Percentiles rank a stretch among this genome's conserved stretches.
Conservation (phyloP, 1,284 basidiomycete genomes). For the Sporisorium graminicola region DNA sequence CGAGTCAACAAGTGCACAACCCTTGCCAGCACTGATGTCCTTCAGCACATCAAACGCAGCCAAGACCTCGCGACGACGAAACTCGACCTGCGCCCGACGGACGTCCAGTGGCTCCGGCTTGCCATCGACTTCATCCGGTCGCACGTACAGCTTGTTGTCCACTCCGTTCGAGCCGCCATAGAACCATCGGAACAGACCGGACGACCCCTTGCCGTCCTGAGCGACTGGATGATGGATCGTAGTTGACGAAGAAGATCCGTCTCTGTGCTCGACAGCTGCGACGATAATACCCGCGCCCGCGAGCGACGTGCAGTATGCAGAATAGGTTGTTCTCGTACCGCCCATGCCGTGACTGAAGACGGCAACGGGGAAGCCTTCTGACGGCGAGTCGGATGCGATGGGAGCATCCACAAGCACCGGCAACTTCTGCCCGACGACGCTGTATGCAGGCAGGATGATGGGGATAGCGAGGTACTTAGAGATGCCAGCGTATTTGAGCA, state of each 20-base stretch:
- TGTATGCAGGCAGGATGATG: slow-evolving; percentile 51
- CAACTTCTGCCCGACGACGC: slow-evolving; percentile 45
- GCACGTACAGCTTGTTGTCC: slow-evolving; percentile 51
- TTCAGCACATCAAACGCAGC: slow-evolving; percentile 46
- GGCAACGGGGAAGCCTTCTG: slow-evolving; percentile 47
- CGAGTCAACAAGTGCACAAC: slow-evolving; percentile 8
- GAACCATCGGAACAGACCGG: slow-evolving; percentile 32
- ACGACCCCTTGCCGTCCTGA: slow-evolving; percentile 5
- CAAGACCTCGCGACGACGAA: slow-evolving; percentile 53
- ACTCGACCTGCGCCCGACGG: slow-evolving; percentile 50
- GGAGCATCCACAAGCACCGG: slow-evolving; percentile 26
- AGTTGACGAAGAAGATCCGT: slow-evolving; percentile 54
- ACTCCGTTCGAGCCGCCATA: slow-evolving; percentile 21
- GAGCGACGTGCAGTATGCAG: slow-evolving; percentile 49
- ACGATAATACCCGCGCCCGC: slow-evolving; percentile 59
- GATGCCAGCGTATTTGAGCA: slow-evolving; percentile 62
- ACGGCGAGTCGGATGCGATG: slow-evolving; percentile 9
- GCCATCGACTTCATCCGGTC: slow-evolving; percentile 43
- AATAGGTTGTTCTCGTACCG: slow-evolving; percentile 58
- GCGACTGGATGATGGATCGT: slow-evolving; percentile 31
- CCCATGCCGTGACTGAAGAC: slow-evolving; percentile 64
- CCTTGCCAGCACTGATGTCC: slow-evolving; percentile 45
- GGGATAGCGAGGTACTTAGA: slow-evolving; percentile 55
- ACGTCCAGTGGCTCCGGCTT: slow-evolving; percentile 38
- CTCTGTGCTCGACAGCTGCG: slow-evolving; percentile 63